Evolutionary conservation across 2,329 filamentous ascomycete genomes (phyloP).

Genomic region (Myriangium duriaei): DNA sequence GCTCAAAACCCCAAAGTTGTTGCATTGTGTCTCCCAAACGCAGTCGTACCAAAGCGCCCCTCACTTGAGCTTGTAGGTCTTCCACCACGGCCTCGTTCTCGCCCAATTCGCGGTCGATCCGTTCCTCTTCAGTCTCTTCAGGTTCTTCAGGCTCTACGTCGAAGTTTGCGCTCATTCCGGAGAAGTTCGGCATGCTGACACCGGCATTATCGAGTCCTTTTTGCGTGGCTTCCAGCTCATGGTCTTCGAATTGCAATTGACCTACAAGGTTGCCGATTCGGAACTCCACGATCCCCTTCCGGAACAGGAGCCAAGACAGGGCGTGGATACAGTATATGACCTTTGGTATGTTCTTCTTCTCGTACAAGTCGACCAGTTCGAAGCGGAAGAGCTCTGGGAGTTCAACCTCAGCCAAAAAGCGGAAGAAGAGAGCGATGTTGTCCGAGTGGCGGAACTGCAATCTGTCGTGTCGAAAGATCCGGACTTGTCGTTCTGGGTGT

Average conservation of each 20-base stretch:
- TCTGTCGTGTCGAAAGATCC: constrained; percentile 75
- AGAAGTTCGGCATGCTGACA: constrained; percentile 92
- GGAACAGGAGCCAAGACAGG: constrained; percentile 89
- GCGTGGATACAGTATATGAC: constrained; percentile 99
- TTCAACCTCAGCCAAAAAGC: constrained; percentile 81
- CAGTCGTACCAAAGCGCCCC: constrained; percentile 68
- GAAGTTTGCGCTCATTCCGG: constrained; percentile 93
- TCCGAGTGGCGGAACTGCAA: constrained; percentile 93
- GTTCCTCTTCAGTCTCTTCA: constrained; percentile 77
- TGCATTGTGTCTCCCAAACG: constrained; percentile 76
- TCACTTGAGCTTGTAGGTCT: constrained; percentile 77
- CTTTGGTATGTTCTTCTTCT: constrained; percentile 99
- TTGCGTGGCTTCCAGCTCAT: constrained; percentile 92
- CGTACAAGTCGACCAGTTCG: constrained; percentile 92
- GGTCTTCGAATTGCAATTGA: constrained; percentile 92
- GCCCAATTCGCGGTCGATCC: constrained; percentile 66
- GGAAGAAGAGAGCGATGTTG: constrained; percentile 94
- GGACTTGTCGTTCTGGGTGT: constrained; percentile 59
- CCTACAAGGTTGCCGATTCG: constrained; percentile 93
- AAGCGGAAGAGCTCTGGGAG: constrained; percentile 93
- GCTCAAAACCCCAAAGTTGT: constrained; percentile 74
- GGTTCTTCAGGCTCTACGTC: constrained; percentile 62
- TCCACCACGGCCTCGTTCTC: constrained; percentile 61
- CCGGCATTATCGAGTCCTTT: constrained; percentile 94
- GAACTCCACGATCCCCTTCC: constrained; percentile 89